These are phyloP conservation scores for Alisma plantagoaquatica DNA, from an alignment of 106 monocot genomes.

Conservation along the genomic window DNA sequence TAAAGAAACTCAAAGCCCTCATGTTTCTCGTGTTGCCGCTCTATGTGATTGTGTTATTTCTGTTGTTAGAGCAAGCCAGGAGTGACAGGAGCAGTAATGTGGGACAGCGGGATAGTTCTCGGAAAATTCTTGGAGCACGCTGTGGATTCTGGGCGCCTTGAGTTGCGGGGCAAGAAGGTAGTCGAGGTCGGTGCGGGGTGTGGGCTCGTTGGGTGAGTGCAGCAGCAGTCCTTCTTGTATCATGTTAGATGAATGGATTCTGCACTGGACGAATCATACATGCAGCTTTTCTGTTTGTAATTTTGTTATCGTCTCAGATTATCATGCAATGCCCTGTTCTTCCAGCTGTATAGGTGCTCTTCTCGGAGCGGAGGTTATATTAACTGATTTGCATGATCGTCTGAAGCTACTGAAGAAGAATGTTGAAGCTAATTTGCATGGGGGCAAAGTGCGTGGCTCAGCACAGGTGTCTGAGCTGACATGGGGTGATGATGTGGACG, in stretches of 20 bases:
- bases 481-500: constrained; percentile 74
- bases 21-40: not conserved
- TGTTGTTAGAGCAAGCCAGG: constrained; percentile 47
- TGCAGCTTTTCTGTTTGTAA: no score
- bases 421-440: constrained; percentile 40
- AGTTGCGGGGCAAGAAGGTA: constrained; percentile 41
- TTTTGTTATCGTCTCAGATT: no score
- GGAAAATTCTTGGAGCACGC: constrained; percentile 94
- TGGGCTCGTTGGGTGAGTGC: constrained; percentile 65
- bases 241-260: no score
- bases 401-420: constrained; percentile 79
- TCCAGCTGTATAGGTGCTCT: constrained; percentile 64
- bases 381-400: constrained; percentile 85
- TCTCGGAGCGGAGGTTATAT: constrained; percentile 74
- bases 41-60: not conserved
- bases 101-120: constrained; percentile 92
- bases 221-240: no score
- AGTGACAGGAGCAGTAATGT: constrained; percentile 93
- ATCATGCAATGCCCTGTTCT: no score
- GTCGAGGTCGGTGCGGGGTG: constrained; percentile 89
- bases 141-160: constrained; percentile 43
- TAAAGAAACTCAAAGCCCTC: not conserved
- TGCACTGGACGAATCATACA: no score
- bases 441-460: constrained; percentile 27
- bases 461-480: constrained; percentile 70